Evolutionary conservation across 2,329 filamentous ascomycete genomes (phyloP).

Genomic region (Whalleya microplaca): DNA sequence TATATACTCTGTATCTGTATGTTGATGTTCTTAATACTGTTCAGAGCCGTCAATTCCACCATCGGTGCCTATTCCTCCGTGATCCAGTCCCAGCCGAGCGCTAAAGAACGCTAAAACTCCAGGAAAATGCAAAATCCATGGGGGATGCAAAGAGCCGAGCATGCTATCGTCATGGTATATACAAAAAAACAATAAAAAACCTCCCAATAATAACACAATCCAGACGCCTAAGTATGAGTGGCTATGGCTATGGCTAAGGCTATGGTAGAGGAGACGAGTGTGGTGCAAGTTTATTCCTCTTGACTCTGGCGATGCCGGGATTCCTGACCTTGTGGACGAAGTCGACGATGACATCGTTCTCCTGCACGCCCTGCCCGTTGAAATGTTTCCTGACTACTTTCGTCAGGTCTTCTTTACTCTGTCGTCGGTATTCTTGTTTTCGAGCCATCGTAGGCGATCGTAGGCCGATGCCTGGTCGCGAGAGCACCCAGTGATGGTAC

Average conservation of each 20-base stretch:
- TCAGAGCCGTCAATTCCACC: neutral
- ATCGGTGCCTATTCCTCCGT: conserved; percentile 17
- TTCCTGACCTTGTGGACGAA: conserved; percentile 73
- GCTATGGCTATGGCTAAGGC: too few relatives aligned
- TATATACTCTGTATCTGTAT: too few relatives aligned
- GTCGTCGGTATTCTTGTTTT: conserved; percentile 64
- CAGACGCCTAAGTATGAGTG: conserved; percentile 2
- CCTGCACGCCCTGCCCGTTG: conserved; percentile 76
- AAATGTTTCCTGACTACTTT: conserved; percentile 79
- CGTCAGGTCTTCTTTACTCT: conserved; percentile 74
- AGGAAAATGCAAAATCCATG: neutral
- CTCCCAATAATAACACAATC: conserved; percentile 4
- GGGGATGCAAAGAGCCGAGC: conserved; percentile 1
- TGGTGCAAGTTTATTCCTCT: conserved; percentile 36
- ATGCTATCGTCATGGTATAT: conserved; percentile 5
- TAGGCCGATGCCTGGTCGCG: conserved; percentile 65
- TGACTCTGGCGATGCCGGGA: conserved; percentile 49
- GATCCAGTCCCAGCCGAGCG: conserved; percentile 20
- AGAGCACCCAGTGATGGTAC: conserved; percentile 65
- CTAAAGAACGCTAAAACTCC: conserved; percentile 22
- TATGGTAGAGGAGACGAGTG: conserved; percentile 40
- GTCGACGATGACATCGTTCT: conserved; percentile 82
- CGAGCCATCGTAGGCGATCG: conserved; percentile 78
- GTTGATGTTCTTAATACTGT: neutral
- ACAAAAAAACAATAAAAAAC: conserved; percentile 3